Evolutionary conservation across 305 asterid species (phyloP), one percentile per base, ranked within the genome.

Genomic region (Stenogyne calaminthoides): DNA sequence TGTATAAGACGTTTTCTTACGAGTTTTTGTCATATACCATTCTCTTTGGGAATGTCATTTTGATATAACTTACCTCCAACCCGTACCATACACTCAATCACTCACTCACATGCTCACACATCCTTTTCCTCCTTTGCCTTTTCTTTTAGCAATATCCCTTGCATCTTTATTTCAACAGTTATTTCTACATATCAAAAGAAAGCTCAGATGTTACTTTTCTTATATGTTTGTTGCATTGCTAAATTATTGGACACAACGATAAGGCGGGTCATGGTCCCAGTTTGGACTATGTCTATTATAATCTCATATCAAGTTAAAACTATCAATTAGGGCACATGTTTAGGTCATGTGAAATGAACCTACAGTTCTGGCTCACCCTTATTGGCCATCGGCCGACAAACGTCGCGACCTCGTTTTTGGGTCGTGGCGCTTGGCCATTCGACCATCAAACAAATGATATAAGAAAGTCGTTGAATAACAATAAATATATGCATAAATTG

Each of bases 221-320:
- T 39, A 32, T 37, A 10, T 69, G 36, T 73, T 77, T 76, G 81
- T 74, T 71, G 61, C 57, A 51, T 66, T 76, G 62, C 80, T 60
- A 65, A 74, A 80, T 82, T 54, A 79, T 82, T 79, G 84, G 76
- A 73, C 42, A 64, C 32, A 12, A 37, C 5, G 25, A 64, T 42
- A 19, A 11, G 72, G 64, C 57, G 9, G 16, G 64, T 29, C 19
- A 15, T 7, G 64, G 82, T 78, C 83, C 84, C 73, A 52, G 40
- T 52, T 61, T 57, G 77, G 72, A 62, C 44, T 42, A 56, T 63
- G 42, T 20, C 65, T 39, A 60, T 51, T 37, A 32, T 32, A 32
- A 16, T 66, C 71, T 64, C 39, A 66, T 56, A 14, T 20, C 20
- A 37, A 27, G 54, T 46, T 34, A 15, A 60, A 61, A 74, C 2